These are phyloP conservation scores for Solanum corneliomulleri DNA, from an alignment of 257 asterid genomes.

Conservation along the genomic window DNA sequence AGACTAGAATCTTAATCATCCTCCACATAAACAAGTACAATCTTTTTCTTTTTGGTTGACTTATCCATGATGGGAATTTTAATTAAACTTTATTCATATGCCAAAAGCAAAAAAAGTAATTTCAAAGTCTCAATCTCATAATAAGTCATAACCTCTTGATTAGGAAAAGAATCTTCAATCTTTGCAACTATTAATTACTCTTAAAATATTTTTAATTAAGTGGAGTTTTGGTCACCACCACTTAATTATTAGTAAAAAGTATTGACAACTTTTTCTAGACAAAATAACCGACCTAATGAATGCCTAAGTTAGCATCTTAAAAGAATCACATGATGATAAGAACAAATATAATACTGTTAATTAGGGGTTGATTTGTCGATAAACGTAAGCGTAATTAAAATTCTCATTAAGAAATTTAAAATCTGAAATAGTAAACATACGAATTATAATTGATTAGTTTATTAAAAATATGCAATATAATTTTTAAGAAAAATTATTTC, in stretches of 20 bases:
- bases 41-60: background rate
- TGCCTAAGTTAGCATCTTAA: background rate
- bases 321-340: conserved; percentile 16
- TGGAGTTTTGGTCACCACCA: background rate
- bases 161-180: background rate
- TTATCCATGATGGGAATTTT: conserved; percentile 12
- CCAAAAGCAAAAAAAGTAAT: background rate
- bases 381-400: too few relatives aligned
- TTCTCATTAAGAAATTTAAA: too few relatives aligned
- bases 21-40: background rate
- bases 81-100: conserved; percentile 12
- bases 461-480: background rate
- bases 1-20: conserved; percentile 7
- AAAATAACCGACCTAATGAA: background rate
- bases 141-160: background rate
- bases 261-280: background rate
- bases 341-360: background rate
- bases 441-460: background rate
- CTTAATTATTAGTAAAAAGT: background rate
- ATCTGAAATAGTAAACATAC: too few relatives aligned
- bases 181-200: background rate
- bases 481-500: background rate
- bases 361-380: background rate
- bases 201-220: background rate
- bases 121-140: background rate